Evolutionary conservation across 1,139 yeast genomes (phyloP).

Genomic region (Debaryomyces sp.): DNA sequence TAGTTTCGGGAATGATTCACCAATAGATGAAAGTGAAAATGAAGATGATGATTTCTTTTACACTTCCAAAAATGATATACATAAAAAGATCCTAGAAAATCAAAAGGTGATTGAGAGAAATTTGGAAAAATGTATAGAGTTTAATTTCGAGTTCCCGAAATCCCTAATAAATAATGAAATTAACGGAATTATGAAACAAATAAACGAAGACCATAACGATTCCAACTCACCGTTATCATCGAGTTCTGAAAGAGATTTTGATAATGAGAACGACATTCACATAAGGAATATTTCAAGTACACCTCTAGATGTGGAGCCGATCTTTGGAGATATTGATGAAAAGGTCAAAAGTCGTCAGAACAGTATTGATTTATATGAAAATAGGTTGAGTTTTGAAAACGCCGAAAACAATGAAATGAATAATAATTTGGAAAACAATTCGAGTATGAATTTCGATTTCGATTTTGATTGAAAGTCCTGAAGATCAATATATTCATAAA

Average conservation of each 20-base stretch:
- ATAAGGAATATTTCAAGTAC: constrained; percentile 1
- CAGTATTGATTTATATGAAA: not conserved
- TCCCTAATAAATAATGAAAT: constrained; percentile 21
- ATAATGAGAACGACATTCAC: not conserved
- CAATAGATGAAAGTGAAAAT: constrained; percentile 8
- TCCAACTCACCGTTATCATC: not conserved
- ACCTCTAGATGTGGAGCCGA: constrained; percentile 3
- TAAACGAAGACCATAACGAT: constrained; percentile 7
- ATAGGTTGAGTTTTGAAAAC: not conserved
- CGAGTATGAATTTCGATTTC: constrained; percentile 4
- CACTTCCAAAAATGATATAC: constrained; percentile 8
- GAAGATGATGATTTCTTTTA: constrained; percentile 14
- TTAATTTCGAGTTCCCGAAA: constrained; percentile 33
- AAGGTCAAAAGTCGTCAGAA: not conserved
- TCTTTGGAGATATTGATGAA: not conserved
- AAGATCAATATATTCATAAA: not conserved
- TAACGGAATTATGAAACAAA: constrained; percentile 8
- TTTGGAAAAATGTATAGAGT: constrained; percentile 32
- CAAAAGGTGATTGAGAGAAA: constrained; percentile 20
- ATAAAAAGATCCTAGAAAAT: constrained; percentile 15
- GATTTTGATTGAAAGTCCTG: not conserved
- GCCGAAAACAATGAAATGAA: not conserved
- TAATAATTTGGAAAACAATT: not conserved
- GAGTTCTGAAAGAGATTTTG: not conserved
- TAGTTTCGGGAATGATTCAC: not conserved